Evolutionary conservation across 805 yeast species (phyloP).

Genomic region (Maudiozyma pseudohumilis): DNA sequence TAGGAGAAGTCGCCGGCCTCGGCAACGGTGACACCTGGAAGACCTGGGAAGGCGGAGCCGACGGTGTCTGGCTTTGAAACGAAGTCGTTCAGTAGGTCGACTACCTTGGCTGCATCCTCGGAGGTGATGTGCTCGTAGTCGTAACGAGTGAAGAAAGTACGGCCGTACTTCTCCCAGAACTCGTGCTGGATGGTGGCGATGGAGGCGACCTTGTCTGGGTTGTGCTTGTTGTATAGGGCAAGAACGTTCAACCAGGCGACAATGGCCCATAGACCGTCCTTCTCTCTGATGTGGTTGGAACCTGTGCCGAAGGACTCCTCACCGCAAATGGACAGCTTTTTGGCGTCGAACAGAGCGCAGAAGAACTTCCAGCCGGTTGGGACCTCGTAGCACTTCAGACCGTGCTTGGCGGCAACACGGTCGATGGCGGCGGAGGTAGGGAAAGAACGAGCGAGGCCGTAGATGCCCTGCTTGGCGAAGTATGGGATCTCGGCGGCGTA

Average conservation of each 20-base stretch:
- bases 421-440: constrained; percentile 95
- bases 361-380: constrained; percentile 99
- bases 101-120: constrained; percentile 64
- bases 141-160: constrained; percentile 94
- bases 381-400: constrained; percentile 76
- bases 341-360: constrained; percentile 89
- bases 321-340: constrained; percentile 91
- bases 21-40: constrained; percentile 41
- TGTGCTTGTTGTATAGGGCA: constrained; percentile 63
- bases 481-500: constrained; percentile 89
- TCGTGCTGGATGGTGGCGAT: constrained; percentile 70
- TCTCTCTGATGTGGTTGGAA: constrained; percentile 92
- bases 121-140: constrained; percentile 79
- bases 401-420: constrained; percentile 72
- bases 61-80: constrained; percentile 33
- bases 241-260: constrained; percentile 94
- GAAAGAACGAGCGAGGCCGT: constrained; percentile 94
- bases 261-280: constrained; percentile 97
- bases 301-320: constrained; percentile 98
- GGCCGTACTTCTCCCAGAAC: constrained; percentile 88
- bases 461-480: constrained; percentile 72
- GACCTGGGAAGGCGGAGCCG: constrained; percentile 43
- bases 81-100: constrained; percentile 39
- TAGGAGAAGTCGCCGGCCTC: constrained; percentile 86
- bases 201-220: constrained; percentile 51